A percentile compares a stretch with the other conserved stretches of the same genome.
These are phyloP conservation scores for Candida peoriensis DNA, from an alignment of 805 yeast genomes.

Conservation along the genomic window DNA sequence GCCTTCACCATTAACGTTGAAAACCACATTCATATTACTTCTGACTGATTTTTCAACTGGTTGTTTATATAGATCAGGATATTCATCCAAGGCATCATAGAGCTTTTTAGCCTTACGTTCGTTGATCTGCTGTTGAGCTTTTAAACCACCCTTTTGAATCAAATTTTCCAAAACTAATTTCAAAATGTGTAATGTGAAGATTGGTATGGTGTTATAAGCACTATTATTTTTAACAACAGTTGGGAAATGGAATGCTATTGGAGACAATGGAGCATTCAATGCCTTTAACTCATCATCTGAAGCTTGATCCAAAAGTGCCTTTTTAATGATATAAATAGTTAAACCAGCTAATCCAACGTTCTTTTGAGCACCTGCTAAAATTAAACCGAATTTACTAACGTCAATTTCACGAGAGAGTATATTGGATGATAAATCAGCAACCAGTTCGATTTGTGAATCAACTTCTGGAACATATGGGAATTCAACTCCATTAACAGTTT, in stretches of 20 bases:
- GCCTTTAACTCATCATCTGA: constrained; percentile 53
- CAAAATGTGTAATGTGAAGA: constrained; percentile 83
- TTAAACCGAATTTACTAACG: constrained; percentile 77
- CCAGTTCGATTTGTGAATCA: constrained; percentile 73
- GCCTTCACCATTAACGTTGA: constrained; percentile 61
- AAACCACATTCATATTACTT: constrained; percentile 90
- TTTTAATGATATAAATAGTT: constrained; percentile 85
- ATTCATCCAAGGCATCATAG: constrained; percentile 59
- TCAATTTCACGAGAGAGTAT: constrained; percentile 79
- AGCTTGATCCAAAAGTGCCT: constrained; percentile 65
- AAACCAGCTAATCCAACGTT: constrained; percentile 97
- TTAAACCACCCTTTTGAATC: constrained; percentile 67
- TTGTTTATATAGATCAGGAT: constrained; percentile 55
- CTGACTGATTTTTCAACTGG: constrained; percentile 63
- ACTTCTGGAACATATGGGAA: constrained; percentile 44
- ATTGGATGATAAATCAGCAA: constrained; percentile 93
- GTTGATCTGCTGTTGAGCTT: constrained; percentile 54
- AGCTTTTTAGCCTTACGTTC: constrained; percentile 55
- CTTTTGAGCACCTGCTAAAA: constrained; percentile 98
- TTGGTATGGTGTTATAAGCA: constrained; percentile 93
- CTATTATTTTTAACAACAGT: constrained; percentile 84
- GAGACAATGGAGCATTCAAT: constrained; percentile 70
- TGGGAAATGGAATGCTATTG: constrained; percentile 86
- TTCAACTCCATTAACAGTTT: constrained; percentile 94
- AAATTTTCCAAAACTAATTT: constrained; percentile 69